Evolutionary conservation across 129 eudicot species (phyloP).

Genomic region (Escallonia rubra): DNA sequence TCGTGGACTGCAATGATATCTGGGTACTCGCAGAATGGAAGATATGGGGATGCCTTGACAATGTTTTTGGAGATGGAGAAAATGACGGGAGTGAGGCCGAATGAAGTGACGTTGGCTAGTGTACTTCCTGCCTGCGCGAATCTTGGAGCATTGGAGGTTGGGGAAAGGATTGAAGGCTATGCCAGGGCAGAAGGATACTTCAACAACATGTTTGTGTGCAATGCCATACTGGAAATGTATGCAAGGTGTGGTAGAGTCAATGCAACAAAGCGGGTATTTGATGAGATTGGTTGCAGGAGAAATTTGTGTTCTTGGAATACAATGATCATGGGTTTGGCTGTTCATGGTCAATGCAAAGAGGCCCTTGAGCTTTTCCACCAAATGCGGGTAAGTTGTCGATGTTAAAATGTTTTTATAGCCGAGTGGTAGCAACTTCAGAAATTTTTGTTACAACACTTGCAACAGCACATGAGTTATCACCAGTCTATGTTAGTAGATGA

Average conservation of each 20-base stretch:
- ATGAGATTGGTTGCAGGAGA: constrained; percentile 46
- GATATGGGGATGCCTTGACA: constrained; percentile 35
- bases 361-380: constrained; percentile 55
- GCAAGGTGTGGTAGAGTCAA: constrained; percentile 62
- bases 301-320: constrained; percentile 79
- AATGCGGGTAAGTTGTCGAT: constrained; percentile 35
- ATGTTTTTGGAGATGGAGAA: constrained; percentile 64
- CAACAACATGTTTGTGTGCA: constrained; percentile 46
- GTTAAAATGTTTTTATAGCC: too few species aligned
- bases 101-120: constrained; percentile 65
- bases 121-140: constrained; percentile 74
- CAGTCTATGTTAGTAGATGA: too few species aligned
- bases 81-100: constrained; percentile 42
- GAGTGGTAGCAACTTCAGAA: too few species aligned
- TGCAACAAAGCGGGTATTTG: constrained; percentile 36
- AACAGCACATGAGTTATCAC: too few species aligned
- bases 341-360: constrained; percentile 54
- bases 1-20: constrained; percentile 84
- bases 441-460: too few species aligned
- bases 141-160: constrained; percentile 70
- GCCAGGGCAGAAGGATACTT: constrained; percentile 59
- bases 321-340: constrained; percentile 76
- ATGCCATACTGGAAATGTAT: constrained; percentile 71
- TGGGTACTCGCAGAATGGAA: constrained; percentile 66
- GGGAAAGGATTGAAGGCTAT: constrained; percentile 63